These are phyloP conservation scores for Eutrema japonicum DNA, from an alignment of 345 rosid species.

Conservation along the genomic window DNA sequence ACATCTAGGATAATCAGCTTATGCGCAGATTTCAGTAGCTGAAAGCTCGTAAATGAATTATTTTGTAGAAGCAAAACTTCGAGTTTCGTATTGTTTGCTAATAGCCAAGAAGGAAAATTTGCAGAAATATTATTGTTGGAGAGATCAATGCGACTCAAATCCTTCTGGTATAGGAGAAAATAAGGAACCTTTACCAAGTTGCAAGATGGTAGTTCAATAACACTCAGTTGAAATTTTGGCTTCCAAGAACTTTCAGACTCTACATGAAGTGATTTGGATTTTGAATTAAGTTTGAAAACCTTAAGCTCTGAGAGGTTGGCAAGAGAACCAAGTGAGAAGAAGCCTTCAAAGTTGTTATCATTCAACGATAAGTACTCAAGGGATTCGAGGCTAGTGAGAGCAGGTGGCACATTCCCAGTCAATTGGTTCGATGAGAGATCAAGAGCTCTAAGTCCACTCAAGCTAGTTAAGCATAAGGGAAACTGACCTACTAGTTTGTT, in stretches of 20 bases:
- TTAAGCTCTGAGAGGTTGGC: conserved; percentile 29
- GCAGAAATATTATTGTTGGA: conserved; percentile 24
- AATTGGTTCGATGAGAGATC: conserved; percentile 28
- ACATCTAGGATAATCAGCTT: background rate
- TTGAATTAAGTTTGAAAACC: conserved; percentile 19
- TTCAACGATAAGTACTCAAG: conserved; percentile 29
- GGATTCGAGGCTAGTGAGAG: conserved; percentile 11
- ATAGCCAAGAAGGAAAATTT: conserved; percentile 23
- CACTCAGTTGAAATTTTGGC: conserved; percentile 30
- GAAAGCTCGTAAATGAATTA: conserved; percentile 6
- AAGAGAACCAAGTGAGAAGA: conserved; percentile 6
- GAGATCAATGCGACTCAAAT: conserved; percentile 27
- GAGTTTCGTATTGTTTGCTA: conserved; percentile 20
- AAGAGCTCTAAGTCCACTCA: conserved; percentile 24
- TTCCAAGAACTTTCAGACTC: background rate
- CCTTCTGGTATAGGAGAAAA: conserved; percentile 32
- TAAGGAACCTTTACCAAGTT: conserved; percentile 27
- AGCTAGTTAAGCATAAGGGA: conserved; percentile 11
- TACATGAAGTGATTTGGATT: conserved; percentile 1
- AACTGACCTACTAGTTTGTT: conserved; percentile 17
- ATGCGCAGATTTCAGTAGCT: background rate
- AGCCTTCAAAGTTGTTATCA: conserved; percentile 32
- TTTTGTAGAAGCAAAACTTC: background rate
- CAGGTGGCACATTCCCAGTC: background rate
- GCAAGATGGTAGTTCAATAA: conserved; percentile 19